A percentile compares a stretch with the other conserved stretches of the same genome.
phyloP scores from a whole-genome alignment of 2,329 filamentous ascomycete species.

The Hirsutella thompsonii region DNA sequence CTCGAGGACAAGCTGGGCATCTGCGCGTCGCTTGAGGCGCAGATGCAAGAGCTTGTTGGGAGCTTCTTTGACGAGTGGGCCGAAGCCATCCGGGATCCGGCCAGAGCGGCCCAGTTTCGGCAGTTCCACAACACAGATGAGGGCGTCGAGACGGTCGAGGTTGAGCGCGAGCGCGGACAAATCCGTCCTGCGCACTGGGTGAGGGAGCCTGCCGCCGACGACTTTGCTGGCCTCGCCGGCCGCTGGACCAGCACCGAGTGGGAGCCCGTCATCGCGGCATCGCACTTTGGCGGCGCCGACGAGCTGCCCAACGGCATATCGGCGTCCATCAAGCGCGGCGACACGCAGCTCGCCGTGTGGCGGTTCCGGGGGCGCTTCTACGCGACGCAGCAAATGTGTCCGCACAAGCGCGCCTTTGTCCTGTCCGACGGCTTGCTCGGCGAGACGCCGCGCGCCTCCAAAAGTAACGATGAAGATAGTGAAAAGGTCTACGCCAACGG shows the following conservation, averaged over 20 bases:
- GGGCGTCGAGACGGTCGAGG: constrained; percentile 55
- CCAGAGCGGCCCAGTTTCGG: constrained; percentile 54
- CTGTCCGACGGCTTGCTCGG: constrained; percentile 76
- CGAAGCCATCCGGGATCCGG: constrained; percentile 60
- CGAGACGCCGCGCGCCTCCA: constrained; percentile 38
- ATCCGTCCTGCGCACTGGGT: constrained; percentile 67
- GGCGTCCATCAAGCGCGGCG: constrained; percentile 69
- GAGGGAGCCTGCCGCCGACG: constrained; percentile 48
- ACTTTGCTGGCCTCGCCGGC: constrained; percentile 54
- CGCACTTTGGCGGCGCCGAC: constrained; percentile 52
- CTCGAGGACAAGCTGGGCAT: constrained; percentile 80
- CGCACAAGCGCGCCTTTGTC: constrained; percentile 83
- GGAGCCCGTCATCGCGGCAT: constrained; percentile 65
- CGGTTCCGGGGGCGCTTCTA: constrained; percentile 71
- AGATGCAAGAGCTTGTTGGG: constrained; percentile 77
- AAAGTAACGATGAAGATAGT: too few species aligned
- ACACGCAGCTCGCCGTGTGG: constrained; percentile 82
- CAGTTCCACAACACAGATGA: constrained; percentile 79
- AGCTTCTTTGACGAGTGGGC: constrained; percentile 90
- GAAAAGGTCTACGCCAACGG: too few species aligned
- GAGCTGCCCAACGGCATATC: constrained; percentile 59
- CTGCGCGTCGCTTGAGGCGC: constrained; percentile 67
- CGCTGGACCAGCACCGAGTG: constrained; percentile 53
- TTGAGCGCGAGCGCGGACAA: constrained; percentile 61
- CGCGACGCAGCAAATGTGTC: constrained; percentile 88